These are phyloP conservation scores for Raphidocelis subcapitata DNA, from an alignment of 139 green algal species.

Conservation along the genomic window DNA sequence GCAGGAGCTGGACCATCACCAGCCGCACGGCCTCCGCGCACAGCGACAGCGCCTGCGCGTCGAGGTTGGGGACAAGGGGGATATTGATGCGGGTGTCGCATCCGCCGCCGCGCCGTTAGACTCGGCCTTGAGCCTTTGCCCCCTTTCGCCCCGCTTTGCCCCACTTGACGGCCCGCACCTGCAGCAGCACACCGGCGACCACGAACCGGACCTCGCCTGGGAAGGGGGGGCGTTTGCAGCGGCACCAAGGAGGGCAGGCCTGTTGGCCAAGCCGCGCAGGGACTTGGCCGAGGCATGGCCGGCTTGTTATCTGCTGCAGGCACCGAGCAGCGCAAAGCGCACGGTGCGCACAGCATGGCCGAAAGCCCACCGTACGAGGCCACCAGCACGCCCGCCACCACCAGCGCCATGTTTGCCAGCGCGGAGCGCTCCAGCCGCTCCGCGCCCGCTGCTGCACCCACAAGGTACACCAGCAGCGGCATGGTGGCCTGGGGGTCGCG, in stretches of 20 bases:
- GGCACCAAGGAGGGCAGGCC: neutral
- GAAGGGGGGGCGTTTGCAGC: neutral
- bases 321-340: no score
- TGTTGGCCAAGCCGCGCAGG: neutral
- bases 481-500: conserved; percentile 39
- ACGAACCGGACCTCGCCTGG: conserved; percentile 65
- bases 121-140: conserved; percentile 4
- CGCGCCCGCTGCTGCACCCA: conserved; percentile 66
- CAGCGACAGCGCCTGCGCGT: neutral
- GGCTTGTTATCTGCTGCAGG: no score
- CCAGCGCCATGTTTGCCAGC: neutral
- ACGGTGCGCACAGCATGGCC: no score
- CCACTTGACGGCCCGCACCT: conserved; percentile 49
- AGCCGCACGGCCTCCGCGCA: conserved; percentile 14
- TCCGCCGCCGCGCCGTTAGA: no score
- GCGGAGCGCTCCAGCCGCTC: conserved; percentile 41
- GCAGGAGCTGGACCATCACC: conserved; percentile 71
- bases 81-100: no score
- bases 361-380: conserved; percentile 12
- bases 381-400: conserved; percentile 9
- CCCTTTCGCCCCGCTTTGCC: no score
- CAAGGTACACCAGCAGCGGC: conserved; percentile 76
- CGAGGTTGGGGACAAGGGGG: no score
- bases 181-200: conserved; percentile 54
- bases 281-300: no score